Conservation (phyloP, 2,329 filamentous ascomycete genomes). For the Cladosporium sp. region DNA sequence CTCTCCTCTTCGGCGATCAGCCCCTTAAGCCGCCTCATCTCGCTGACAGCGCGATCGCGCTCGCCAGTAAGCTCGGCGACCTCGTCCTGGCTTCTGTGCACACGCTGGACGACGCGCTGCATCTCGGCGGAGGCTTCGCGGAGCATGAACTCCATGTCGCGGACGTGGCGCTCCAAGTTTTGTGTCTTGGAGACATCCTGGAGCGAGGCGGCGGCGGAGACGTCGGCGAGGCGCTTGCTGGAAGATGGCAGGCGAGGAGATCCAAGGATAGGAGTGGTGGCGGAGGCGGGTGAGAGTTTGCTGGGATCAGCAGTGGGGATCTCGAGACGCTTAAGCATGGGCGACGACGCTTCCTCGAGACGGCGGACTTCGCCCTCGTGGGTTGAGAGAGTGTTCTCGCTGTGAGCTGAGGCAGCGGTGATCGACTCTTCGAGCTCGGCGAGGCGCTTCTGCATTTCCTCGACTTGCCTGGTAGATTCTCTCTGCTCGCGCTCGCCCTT, state of each 20-base stretch:
- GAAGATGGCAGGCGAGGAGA: constrained; percentile 56
- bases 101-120: constrained; percentile 75
- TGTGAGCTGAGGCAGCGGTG: constrained; percentile 74
- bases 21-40: constrained; percentile 66
- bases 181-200: constrained; percentile 68
- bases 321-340: constrained; percentile 67
- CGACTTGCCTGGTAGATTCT: constrained; percentile 75
- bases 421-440: constrained; percentile 80
- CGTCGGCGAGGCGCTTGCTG: constrained; percentile 49
- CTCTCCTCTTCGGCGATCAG: constrained; percentile 58
- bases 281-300: constrained; percentile 32
- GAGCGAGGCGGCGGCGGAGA: constrained; percentile 47
- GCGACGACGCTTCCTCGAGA: constrained; percentile 71
- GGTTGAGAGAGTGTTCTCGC: constrained; percentile 74
- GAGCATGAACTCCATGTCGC: constrained; percentile 79
- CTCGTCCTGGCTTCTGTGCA: constrained; percentile 80
- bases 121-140: constrained; percentile 73
- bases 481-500: constrained; percentile 82
- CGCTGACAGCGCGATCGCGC: constrained; percentile 67
- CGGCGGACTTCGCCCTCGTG: constrained; percentile 81
- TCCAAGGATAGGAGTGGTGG: background rate
- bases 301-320: constrained; percentile 40
- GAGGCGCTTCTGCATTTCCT: constrained; percentile 74
- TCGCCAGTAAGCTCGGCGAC: constrained; percentile 73
- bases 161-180: constrained; percentile 70